A percentile compares a stretch with the other conserved stretches of the same genome.
Evolutionary conservation across 768 basidiomycete genomes (phyloP).

Genomic region (Serendipita sp.): DNA sequence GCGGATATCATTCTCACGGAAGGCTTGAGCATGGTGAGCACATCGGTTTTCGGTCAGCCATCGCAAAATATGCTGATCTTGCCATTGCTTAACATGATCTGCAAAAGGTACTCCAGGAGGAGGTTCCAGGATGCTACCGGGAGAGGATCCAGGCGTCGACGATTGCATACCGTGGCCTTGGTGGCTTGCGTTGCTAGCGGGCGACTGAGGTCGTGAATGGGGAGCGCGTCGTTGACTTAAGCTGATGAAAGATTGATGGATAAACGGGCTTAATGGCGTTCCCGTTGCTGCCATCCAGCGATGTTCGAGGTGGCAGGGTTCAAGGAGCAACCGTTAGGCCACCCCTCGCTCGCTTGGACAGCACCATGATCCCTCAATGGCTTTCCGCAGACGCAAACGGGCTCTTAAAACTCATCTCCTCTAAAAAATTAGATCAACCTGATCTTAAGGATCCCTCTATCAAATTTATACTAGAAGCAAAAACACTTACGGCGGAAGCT

Average conservation of each 20-base stretch:
- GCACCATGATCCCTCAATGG: background rate
- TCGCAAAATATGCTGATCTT: slow-evolving; percentile 52
- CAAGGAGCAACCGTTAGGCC: background rate
- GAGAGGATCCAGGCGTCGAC: background rate
- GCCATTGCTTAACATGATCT: slow-evolving; percentile 47
- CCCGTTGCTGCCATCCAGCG: slow-evolving; percentile 2
- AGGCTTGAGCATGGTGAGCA: slow-evolving; percentile 45
- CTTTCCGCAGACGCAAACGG: background rate
- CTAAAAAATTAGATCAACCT: background rate
- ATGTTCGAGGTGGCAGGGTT: background rate
- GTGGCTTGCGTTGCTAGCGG: background rate
- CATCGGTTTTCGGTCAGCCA: slow-evolving; percentile 77
- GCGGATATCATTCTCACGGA: slow-evolving; percentile 77
- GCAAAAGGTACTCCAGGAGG: slow-evolving; percentile 42
- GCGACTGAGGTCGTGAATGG: background rate
- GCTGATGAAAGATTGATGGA: background rate
- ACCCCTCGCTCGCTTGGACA: background rate
- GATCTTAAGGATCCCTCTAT: background rate
- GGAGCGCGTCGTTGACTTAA: background rate
- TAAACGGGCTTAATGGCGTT: slow-evolving; percentile 3
- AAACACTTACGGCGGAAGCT: background rate
- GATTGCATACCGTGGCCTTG: background rate
- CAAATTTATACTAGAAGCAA: background rate
- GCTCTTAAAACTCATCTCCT: background rate
- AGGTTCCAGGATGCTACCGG: slow-evolving; percentile 29